A percentile compares a stretch with the other conserved stretches of the same genome.
phyloP scores from a whole-genome alignment of 805 yeast genomes.

The Diddensiella caesifluorescens region DNA sequence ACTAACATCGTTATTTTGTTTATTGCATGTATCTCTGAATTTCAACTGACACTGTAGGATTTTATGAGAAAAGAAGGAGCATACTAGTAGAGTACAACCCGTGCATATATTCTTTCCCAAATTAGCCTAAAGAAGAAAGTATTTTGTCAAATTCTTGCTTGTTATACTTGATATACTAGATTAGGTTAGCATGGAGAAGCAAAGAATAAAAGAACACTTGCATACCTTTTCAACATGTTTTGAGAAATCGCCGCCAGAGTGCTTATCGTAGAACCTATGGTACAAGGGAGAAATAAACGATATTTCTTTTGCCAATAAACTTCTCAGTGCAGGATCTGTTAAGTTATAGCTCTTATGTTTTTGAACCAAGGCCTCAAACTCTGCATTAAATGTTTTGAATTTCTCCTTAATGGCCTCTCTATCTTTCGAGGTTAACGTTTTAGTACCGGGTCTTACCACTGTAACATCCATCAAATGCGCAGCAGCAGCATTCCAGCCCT shows the following conservation, averaged over 20 bases:
- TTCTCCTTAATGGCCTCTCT: slow-evolving; percentile 79
- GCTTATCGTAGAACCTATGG: slow-evolving; percentile 76
- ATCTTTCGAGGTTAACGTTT: slow-evolving; percentile 57
- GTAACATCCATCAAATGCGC: slow-evolving; percentile 76
- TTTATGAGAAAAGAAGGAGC: slow-evolving; percentile 14
- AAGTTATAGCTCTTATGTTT: slow-evolving; percentile 61
- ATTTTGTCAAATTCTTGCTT: slow-evolving; percentile 37
- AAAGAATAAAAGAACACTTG: slow-evolving; percentile 1
- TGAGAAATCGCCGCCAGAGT: slow-evolving; percentile 61
- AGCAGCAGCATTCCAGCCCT: slow-evolving; percentile 73
- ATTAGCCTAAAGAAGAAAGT: slow-evolving; percentile 30
- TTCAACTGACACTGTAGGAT: slow-evolving; percentile 12
- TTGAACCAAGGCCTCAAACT: slow-evolving; percentile 70
- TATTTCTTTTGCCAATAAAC: slow-evolving; percentile 62
- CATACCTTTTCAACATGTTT: slow-evolving; percentile 54
- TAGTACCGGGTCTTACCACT: slow-evolving; percentile 49
- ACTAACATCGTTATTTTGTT: background rate
- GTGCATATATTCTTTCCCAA: background rate
- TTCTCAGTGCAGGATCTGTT: slow-evolving; percentile 60
- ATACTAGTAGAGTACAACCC: slow-evolving; percentile 8
- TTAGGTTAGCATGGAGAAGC: slow-evolving; percentile 54
- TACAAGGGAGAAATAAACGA: slow-evolving; percentile 76
- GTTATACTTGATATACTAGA: slow-evolving; percentile 54
- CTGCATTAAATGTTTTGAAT: slow-evolving; percentile 73
- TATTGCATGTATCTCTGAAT: background rate